Percentiles rank a stretch among this genome's conserved stretches.
Conservation (phyloP, 2,329 filamentous ascomycete genomes). For the Lachnellula arida region DNA sequence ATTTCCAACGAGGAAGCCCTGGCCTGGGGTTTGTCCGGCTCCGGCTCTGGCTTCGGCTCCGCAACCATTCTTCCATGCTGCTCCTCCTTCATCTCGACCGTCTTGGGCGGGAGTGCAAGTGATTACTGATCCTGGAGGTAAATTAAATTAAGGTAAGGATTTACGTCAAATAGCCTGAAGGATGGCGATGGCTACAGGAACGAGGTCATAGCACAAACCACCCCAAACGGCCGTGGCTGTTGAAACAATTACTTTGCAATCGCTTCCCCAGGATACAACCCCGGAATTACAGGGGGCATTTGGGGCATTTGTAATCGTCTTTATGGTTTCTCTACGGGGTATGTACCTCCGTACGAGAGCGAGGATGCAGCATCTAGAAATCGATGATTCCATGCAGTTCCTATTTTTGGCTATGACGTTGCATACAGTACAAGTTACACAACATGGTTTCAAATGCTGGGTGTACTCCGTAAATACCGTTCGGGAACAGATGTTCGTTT, state of each 20-base stretch:
- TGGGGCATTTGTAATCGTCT: background rate
- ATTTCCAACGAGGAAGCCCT: background rate
- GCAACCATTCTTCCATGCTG: background rate
- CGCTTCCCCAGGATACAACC: background rate
- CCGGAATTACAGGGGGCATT: background rate
- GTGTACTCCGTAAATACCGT: background rate
- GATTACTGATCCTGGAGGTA: background rate
- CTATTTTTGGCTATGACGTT: background rate
- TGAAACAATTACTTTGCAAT: background rate
- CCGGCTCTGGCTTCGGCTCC: background rate
- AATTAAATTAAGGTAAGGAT: background rate
- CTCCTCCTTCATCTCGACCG: background rate
- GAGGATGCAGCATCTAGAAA: background rate
- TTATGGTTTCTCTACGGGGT: background rate
- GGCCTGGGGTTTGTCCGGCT: background rate
- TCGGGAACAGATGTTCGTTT: background rate
- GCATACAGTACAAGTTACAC: too few species aligned
- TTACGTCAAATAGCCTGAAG: slow-evolving; percentile 2
- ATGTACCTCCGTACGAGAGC: background rate
- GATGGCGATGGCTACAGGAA: background rate
- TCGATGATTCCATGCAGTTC: background rate
- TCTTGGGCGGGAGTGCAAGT: too few species aligned
- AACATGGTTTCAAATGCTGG: too few species aligned
- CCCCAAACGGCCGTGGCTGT: background rate
- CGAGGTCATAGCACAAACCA: background rate